Evolutionary conservation across 139 green algal genomes (phyloP), one percentile per base, ranked within the genome.

Genomic region (Micractinium sp.): DNA sequence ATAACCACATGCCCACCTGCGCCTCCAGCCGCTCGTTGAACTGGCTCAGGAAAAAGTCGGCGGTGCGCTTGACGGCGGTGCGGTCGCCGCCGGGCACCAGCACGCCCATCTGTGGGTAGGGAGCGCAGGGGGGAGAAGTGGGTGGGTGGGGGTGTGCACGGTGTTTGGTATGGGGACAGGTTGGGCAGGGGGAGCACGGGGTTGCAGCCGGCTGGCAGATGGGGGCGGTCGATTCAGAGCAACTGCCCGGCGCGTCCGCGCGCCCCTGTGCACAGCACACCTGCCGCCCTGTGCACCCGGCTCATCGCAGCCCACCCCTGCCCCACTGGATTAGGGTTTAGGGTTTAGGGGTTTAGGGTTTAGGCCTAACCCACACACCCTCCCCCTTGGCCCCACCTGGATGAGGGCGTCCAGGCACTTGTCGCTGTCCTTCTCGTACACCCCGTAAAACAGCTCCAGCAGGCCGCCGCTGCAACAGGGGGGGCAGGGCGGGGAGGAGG

Each of bases 11-110:
- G 39, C 39, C 81, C 85, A 89, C 90, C 85, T 96, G 92, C 78
- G 91, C 87, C 83, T 95, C 76, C 88, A 98, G 92, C 53, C 93
- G 88, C 67, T 95, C 91, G 69, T 98, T 88, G 90, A 99, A 99
- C 63, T 89, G 93, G 31, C 94, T 95, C 36, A 99, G 95, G 95
- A 99, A 99, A 95, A 99, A 99, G 76, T 98, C 93, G 18, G 95
- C 98, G 18, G 98, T 99, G 47, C 98, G 90, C 36, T 95, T 92
- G 19, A 99, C 94, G 15, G 98, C 94, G 22, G 95, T 97, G 36
- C 87, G 90, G 93, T 99, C 98, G 29, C 95, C 95, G 13, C 93
- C 95, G 3, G 93, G 93, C 67, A 99, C 94, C 33, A 99, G 94
- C 81, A 99, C 97, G n/a, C 96, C 96, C 97, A 99, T 98, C 63